These are phyloP conservation scores for Coemansia sp. DNA, from an alignment of 192 early-diverging fungal genomes.

Conservation along the genomic window DNA sequence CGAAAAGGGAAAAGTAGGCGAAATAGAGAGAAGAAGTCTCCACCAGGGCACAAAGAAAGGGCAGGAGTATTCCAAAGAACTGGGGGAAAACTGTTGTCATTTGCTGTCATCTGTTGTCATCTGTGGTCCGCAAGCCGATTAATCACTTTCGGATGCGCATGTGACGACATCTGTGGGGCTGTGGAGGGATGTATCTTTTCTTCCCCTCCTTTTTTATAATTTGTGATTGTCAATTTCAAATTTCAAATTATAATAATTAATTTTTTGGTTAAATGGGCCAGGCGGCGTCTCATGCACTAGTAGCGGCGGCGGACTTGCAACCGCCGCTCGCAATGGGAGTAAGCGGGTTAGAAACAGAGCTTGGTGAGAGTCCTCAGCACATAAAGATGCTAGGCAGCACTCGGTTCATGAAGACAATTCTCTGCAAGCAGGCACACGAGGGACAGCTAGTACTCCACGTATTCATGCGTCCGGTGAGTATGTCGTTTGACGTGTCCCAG, in stretches of 20 bases:
- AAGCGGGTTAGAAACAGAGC: conserved; percentile 44
- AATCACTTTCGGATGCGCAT: too few relatives aligned
- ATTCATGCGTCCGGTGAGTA: conserved; percentile 84
- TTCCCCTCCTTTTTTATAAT: background rate
- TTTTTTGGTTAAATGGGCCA: conserved; percentile 34
- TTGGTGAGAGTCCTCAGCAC: conserved; percentile 52
- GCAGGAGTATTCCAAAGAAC: too few relatives aligned
- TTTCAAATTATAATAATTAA: background rate
- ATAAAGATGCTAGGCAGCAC: conserved; percentile 76
- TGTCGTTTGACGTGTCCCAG: conserved; percentile 42
- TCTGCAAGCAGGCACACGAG: conserved; percentile 75
- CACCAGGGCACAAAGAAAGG: too few relatives aligned
- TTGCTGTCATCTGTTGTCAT: too few relatives aligned
- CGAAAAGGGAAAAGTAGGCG: too few relatives aligned
- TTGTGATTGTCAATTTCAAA: background rate
- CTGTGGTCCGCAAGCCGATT: too few relatives aligned
- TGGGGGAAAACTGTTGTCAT: too few relatives aligned
- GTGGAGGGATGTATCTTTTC: background rate
- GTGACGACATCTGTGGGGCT: too few relatives aligned
- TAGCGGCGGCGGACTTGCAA: conserved; percentile 52
- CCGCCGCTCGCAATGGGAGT: conserved; percentile 53
- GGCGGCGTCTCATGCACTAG: conserved; percentile 50
- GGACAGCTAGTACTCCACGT: conserved; percentile 89
- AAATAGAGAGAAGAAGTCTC: too few relatives aligned
- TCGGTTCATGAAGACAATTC: conserved; percentile 95